phyloP scores from a whole-genome alignment of 257 asterid species.

The Lavandula angustifolia region DNA sequence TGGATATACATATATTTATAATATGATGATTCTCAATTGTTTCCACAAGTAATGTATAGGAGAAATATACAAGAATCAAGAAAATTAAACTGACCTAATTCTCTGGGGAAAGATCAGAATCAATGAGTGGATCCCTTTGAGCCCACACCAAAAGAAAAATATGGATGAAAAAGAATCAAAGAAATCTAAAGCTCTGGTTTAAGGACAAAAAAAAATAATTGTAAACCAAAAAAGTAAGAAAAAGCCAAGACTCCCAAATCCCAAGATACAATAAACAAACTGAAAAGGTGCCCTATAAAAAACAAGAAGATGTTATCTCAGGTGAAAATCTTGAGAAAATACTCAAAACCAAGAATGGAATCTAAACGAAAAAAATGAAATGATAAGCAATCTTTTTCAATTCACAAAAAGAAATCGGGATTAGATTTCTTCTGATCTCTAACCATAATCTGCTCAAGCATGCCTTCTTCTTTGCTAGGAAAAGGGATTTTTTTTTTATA shows the following conservation, averaged over 20 bases:
- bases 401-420: constrained; percentile 32
- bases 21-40: neutral
- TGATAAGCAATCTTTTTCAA: constrained; percentile 28
- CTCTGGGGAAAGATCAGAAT: constrained; percentile 22
- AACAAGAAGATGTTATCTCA: constrained; percentile 3
- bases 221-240: constrained; percentile 9
- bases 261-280: constrained; percentile 13
- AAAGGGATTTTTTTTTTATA: neutral
- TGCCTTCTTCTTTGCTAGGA: constrained; percentile 23
- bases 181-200: constrained; percentile 18
- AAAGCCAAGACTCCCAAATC: constrained; percentile 7
- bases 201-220: constrained; percentile 1
- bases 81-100: constrained; percentile 33
- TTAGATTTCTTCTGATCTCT: constrained; percentile 19
- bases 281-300: constrained; percentile 14
- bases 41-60: constrained; percentile 1
- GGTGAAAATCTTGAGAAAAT: constrained; percentile 10
- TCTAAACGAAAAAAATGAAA: neutral
- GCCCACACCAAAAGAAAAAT: neutral
- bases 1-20: no score
- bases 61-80: neutral
- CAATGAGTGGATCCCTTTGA: constrained; percentile 4
- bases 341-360: constrained; percentile 21
- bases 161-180: constrained; percentile 20
- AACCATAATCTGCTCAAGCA: constrained; percentile 18